These are phyloP conservation scores for Sanghuangporus sanghuang DNA, from an alignment of 1,284 basidiomycete species.

Conservation along the genomic window DNA sequence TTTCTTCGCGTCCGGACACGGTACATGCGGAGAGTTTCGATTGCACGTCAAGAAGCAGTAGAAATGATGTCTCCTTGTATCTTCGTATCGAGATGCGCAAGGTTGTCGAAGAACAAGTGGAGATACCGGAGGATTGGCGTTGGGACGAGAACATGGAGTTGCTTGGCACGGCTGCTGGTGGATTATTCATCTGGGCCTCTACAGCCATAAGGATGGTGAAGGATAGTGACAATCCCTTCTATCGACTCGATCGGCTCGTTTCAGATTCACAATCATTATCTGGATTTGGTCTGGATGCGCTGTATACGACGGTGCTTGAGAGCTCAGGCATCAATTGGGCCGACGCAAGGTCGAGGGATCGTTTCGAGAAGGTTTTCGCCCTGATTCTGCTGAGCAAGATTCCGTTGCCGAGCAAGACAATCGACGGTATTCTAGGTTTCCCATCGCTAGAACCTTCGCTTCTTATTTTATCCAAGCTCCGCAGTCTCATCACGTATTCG, in stretches of 20 bases:
- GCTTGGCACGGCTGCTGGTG: neutral
- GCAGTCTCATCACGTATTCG: neutral
- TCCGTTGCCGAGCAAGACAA: neutral
- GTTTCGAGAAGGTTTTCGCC: neutral
- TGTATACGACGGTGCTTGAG: neutral
- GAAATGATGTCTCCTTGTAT: neutral
- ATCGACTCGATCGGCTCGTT: neutral
- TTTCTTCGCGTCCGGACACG: neutral
- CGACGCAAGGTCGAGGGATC: neutral
- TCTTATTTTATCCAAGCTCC: neutral
- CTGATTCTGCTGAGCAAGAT: neutral
- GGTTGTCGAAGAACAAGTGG: neutral
- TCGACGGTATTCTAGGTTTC: neutral
- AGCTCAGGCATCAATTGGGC: neutral
- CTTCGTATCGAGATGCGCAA: neutral
- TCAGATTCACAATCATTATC: neutral
- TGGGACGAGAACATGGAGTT: neutral
- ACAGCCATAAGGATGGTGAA: neutral
- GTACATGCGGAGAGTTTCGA: neutral
- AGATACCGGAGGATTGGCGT: neutral
- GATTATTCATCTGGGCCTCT: conserved; percentile 4
- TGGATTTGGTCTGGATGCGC: neutral
- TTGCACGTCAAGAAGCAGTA: neutral
- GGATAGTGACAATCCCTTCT: neutral
- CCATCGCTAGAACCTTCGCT: neutral